These are phyloP conservation scores for Phytophthora hybrid DNA, from an alignment of 352 stramenopile genomes.

Conservation along the genomic window DNA sequence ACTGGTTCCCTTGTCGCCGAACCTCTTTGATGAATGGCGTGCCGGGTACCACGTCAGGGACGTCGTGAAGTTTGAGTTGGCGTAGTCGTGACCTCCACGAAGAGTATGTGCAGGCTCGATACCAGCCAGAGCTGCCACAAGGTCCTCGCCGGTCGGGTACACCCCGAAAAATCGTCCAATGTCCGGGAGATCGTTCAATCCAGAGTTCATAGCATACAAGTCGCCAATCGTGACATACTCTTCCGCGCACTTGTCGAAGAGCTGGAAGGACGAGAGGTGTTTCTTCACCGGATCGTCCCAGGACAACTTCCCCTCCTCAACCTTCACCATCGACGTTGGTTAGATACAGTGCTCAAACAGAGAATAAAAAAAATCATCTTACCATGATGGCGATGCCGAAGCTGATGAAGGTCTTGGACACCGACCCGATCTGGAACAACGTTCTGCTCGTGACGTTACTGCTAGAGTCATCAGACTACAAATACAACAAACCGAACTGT, in stretches of 20 bases:
- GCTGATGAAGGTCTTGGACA: constrained; percentile 73
- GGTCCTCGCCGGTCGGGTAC: constrained; percentile 47
- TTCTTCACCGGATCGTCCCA: constrained; percentile 69
- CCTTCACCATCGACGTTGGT: constrained; percentile 17
- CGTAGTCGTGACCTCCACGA: neutral
- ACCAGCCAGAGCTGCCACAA: constrained; percentile 29
- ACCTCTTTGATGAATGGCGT: constrained; percentile 37
- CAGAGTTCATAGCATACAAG: constrained; percentile 71
- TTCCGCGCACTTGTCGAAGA: constrained; percentile 72
- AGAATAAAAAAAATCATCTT: neutral
- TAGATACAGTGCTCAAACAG: neutral
- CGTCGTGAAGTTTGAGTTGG: constrained; percentile 7
- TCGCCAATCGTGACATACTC: constrained; percentile 60
- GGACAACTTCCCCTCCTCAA: constrained; percentile 59
- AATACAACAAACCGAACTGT: neutral
- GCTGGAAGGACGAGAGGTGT: constrained; percentile 55
- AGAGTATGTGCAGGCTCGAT: neutral
- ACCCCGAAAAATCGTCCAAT: constrained; percentile 41
- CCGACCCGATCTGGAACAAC: constrained; percentile 78
- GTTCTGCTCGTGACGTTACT: constrained; percentile 49
- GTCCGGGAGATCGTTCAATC: constrained; percentile 40
- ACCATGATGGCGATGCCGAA: constrained; percentile 54
- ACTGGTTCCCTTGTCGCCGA: constrained; percentile 26
- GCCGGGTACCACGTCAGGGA: constrained; percentile 22
- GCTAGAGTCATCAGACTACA: constrained; percentile 39